Conservation (phyloP, 108 stramenopile genomes). For the Skeletonema tropicum region DNA sequence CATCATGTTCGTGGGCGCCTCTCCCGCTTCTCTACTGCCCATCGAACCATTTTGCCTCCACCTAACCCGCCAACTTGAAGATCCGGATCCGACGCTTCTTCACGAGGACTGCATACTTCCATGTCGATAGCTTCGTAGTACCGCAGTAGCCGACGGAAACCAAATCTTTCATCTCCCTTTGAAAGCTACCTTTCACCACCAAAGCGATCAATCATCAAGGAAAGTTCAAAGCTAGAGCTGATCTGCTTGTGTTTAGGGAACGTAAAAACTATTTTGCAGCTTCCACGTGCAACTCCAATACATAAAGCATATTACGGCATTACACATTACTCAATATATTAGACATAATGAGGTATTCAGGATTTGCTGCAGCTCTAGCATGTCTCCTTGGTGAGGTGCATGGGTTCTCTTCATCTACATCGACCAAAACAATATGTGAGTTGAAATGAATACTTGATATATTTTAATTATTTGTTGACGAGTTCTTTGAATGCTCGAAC, state of each 20-base stretch:
- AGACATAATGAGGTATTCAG: constrained; percentile 3
- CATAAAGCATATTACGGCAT: neutral
- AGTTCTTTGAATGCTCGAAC: neutral
- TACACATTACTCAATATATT: neutral
- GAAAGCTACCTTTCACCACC: neutral
- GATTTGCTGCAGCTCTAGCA: neutral
- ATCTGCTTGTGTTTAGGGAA: neutral
- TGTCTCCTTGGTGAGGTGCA: neutral
- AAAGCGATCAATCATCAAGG: neutral
- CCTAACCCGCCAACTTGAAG: neutral
- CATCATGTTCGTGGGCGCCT: no score
- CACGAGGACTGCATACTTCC: no score
- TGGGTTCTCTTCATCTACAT: neutral
- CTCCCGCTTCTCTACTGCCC: no score
- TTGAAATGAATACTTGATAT: neutral
- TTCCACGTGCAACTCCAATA: constrained; percentile 5
- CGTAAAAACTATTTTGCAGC: neutral
- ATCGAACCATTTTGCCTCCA: neutral
- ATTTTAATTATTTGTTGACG: neutral
- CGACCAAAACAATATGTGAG: neutral
- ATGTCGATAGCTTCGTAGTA: neutral
- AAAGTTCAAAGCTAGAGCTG: neutral
- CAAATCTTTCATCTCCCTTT: neutral
- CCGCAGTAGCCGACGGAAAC: neutral
- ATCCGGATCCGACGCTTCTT: neutral